Evolutionary conservation across 768 basidiomycete species (phyloP), one percentile per base, ranked within the genome.

Genomic region (Boletus subparvulus): DNA sequence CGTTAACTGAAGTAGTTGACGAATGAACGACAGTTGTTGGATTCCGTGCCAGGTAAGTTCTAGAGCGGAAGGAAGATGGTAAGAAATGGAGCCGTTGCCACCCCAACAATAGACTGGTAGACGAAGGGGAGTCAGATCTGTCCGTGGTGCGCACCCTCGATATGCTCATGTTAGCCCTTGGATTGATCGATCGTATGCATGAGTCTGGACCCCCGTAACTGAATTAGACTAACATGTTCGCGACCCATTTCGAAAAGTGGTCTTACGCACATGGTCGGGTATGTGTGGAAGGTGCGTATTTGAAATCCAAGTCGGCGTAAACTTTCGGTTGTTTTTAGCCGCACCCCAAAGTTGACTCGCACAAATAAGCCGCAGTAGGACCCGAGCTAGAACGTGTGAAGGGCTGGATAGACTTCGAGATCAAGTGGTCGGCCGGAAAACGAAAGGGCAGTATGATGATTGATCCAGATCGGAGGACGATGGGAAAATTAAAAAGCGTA

Each of bases 221-320:
- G 32, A 47, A 47, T 43, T 13, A 40, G n/a, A 49, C 47, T 6
- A 10, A 26, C 44, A n/a, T 26, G 13, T 39, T 55, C 41, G 48
- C 50, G n/a, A 51, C 46, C 42, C 19, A 6, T 36, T 48, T 44
- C 30, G 19, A 39, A 41, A 39, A 35, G 28, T 28, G 28, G 26
- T 6, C 32, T 3, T 33, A 17, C n/a, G 40, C 19, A 33, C 35
- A 54, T 37, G 51, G 13, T 21, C 19, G 13, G 28, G 11, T 33
- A 10, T 16, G 32, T 32, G 39, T 48, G 32, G 40, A 37, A 54
- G 21, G 30, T 11, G 24, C 30, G 1, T 28, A 63, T 66, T 65
- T 61, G 54, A 62, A 66, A 65, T 67, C 46, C 42, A 17, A 30
- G 40, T 28, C 37, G 47, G 54, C 16, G 14, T 45, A 40, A 30